Evolutionary conservation across 164 flowering plant genomes (phyloP), one percentile per base, ranked within the genome.

Genomic region (Vitis rupestris): DNA sequence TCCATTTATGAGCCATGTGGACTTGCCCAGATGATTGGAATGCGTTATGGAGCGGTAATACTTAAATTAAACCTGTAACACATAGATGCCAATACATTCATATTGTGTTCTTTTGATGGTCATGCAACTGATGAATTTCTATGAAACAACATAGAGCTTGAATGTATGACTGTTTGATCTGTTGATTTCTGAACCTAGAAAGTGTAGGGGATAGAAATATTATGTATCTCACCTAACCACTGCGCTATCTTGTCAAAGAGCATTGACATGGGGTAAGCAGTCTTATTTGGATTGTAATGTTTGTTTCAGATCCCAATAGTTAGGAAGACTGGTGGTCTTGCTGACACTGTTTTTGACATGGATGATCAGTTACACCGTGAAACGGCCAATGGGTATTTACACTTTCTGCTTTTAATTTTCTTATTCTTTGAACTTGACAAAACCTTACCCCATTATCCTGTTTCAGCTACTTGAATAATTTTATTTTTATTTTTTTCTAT

Each of bases 1-100:
- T 88, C 92, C 65, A 79, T 88, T 48, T 88, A 82, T 74, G 92
- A 88, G 77, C 92, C 90, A 3, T 88, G 92, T 77, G 92, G 92
- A 68, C 90, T 88, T 70, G 80, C 92, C 61, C 92, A 88, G 65
- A 83, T 88, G 92, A 84, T 88, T 70, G 92, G 88, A 64, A 88
- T 88, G 92, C 86, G 87, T 47, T 88, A 88, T 79, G 92, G 92
- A 73, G 87, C 85, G 75, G 92, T 88, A 83, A 68, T 67, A 65
- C 51, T 67, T 51, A 13, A 5, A 7, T 57, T 9, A 15, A 15
- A 52, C 59, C 59, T 5, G 37, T 31, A 31, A 31, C 37, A 2
- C 6, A 31, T 31, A 31, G 37, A 31, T 31, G 3, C 37, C 6
- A 31, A 5, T 31, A 31, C 4, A 31, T 31, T 31, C 37, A 31